These are phyloP conservation scores for Elsinoe batatas DNA, from an alignment of 2,329 filamentous ascomycete genomes.

Conservation along the genomic window DNA sequence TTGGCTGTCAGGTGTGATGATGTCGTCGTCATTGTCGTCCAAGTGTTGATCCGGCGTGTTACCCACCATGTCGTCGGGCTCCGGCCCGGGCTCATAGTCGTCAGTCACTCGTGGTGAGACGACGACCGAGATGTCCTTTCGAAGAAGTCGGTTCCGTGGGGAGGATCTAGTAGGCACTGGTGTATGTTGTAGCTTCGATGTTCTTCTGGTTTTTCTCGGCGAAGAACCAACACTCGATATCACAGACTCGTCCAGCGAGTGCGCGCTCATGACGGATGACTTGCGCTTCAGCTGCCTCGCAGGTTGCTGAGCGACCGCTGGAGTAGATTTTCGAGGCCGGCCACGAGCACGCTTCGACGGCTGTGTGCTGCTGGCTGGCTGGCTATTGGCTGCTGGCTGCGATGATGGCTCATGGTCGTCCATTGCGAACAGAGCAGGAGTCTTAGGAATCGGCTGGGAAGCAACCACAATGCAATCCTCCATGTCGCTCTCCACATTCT, in stretches of 20 bases:
- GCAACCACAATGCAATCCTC: conserved; percentile 34
- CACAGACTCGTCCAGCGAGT: background rate
- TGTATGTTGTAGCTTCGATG: conserved; percentile 18
- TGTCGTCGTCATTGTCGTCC: conserved; percentile 6
- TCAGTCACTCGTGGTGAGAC: background rate
- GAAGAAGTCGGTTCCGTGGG: background rate
- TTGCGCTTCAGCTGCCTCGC: conserved; percentile 21
- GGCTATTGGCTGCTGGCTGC: background rate
- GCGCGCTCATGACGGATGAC: conserved; percentile 19
- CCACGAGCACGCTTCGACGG: conserved; percentile 21
- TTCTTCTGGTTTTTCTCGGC: conserved; percentile 20
- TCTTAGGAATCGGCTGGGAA: conserved; percentile 15
- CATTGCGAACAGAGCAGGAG: background rate
- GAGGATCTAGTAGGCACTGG: conserved; percentile 16
- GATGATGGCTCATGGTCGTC: background rate
- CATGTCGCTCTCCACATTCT: conserved; percentile 24
- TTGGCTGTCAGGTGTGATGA: conserved; percentile 3
- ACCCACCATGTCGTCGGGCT: background rate
- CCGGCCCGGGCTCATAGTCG: background rate
- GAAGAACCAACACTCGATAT: conserved; percentile 13
- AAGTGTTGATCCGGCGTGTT: background rate
- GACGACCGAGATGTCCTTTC: background rate
- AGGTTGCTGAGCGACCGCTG: background rate
- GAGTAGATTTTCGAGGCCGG: conserved; percentile 19
- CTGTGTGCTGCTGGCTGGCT: background rate